phyloP scores from a whole-genome alignment of 1,284 basidiomycete species.

The Sanghuangporus weigelae region DNA sequence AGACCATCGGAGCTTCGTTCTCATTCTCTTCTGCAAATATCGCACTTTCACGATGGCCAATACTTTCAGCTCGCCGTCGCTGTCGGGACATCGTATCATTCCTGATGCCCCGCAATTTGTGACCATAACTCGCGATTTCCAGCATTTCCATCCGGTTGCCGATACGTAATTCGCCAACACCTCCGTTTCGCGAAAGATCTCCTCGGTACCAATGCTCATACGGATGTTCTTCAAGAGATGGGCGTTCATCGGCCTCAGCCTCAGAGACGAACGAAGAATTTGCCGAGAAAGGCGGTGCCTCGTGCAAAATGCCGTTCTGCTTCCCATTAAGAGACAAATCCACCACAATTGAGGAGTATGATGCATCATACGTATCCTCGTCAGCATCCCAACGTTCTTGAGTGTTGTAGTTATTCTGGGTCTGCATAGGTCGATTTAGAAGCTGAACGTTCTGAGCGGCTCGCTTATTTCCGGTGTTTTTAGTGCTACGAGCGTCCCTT shows the following conservation, averaged over 20 bases:
- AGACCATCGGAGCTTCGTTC: slow-evolving; percentile 41
- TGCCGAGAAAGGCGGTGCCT: slow-evolving; percentile 16
- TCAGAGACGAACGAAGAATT: slow-evolving; percentile 24
- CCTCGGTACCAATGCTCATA: slow-evolving; percentile 83
- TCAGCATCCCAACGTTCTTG: slow-evolving; percentile 1
- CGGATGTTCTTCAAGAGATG: slow-evolving; percentile 68
- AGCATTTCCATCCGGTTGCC: slow-evolving; percentile 71
- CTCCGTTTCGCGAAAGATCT: slow-evolving; percentile 72
- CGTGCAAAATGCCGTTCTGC: slow-evolving; percentile 16
- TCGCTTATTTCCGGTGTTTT: slow-evolving; percentile 21
- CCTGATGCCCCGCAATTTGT: slow-evolving; percentile 35
- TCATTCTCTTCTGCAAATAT: slow-evolving; percentile 52
- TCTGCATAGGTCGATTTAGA: neutral
- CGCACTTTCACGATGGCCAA: slow-evolving; percentile 56
- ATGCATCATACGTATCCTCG: slow-evolving; percentile 7
- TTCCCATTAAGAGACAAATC: neutral
- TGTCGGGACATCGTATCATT: slow-evolving; percentile 21
- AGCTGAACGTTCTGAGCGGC: neutral
- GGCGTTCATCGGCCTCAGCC: slow-evolving; percentile 30
- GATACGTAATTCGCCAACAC: slow-evolving; percentile 70
- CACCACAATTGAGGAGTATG: slow-evolving; percentile 12
- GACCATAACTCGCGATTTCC: slow-evolving; percentile 76
- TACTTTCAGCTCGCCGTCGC: slow-evolving; percentile 32
- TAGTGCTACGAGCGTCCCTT: slow-evolving; percentile 47
- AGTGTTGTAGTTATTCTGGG: neutral